Evolutionary conservation across 176 grass and related monocot species (phyloP).

Genomic region (Dactylis glomerata): DNA sequence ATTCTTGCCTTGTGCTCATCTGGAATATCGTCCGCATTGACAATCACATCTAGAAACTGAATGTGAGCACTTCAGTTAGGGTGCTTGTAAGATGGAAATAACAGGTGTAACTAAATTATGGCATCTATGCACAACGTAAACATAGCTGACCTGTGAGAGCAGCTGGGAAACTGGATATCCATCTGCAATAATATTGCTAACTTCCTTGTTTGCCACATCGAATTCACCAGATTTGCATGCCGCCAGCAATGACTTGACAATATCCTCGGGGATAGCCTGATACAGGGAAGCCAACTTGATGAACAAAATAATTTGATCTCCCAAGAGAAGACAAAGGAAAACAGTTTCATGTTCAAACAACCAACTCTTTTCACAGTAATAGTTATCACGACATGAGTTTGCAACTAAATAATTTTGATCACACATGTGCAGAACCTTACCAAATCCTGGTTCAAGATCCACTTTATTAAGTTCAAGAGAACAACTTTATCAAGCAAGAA

Average conservation of each 20-base stretch:
- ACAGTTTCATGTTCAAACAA: slow-evolving; percentile 6
- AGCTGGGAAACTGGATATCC: slow-evolving; percentile 96
- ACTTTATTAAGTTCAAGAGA: not conserved
- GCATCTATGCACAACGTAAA: not conserved
- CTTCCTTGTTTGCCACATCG: slow-evolving; percentile 87
- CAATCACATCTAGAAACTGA: slow-evolving; percentile 84
- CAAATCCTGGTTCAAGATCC: not conserved
- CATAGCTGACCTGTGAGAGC: slow-evolving; percentile 62
- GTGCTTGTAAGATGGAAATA: slow-evolving; percentile 19
- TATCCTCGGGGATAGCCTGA: slow-evolving; percentile 84
- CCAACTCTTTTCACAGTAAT: slow-evolving; percentile 15
- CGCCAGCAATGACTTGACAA: slow-evolving; percentile 68
- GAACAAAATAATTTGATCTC: slow-evolving; percentile 7
- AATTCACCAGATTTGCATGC: slow-evolving; percentile 94
- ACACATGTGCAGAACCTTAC: not conserved
- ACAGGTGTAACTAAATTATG: slow-evolving; percentile 1
- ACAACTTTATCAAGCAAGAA: not conserved
- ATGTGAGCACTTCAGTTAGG: slow-evolving; percentile 35
- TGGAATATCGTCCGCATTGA: slow-evolving; percentile 64
- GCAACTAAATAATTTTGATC: not conserved
- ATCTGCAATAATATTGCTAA: slow-evolving; percentile 84
- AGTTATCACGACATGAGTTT: slow-evolving; percentile 4
- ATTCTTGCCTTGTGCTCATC: slow-evolving; percentile 94
- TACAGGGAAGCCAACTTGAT: slow-evolving; percentile 21
- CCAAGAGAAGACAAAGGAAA: not conserved